Percentiles rank a stretch among this genome's conserved stretches.
Conservation (phyloP, 768 basidiomycete species). For the Kwoniella sp. region DNA sequence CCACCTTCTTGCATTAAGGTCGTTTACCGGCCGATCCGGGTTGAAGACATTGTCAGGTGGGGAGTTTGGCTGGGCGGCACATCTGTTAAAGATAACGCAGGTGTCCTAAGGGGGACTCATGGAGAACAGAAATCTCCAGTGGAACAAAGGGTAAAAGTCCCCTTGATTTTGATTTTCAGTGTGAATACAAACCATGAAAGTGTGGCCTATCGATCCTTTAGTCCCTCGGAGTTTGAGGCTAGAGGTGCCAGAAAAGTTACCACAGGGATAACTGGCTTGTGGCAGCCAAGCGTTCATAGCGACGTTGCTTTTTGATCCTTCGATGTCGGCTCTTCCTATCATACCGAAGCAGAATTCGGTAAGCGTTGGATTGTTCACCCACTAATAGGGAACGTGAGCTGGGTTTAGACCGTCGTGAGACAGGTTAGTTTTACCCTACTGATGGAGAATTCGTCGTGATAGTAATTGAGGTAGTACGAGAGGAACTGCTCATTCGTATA, state of each 20-base stretch:
- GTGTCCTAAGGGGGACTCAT: constrained; percentile 78
- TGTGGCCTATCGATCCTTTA: constrained; percentile 82
- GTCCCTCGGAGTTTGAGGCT: constrained; percentile 75
- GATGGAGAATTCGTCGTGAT: constrained; percentile 72
- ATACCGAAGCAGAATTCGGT: constrained; percentile 78
- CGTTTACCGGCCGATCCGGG: constrained; percentile 68
- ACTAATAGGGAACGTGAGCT: constrained; percentile 68
- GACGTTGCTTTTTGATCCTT: constrained; percentile 81
- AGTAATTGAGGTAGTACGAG: constrained; percentile 80
- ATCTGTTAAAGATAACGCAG: constrained; percentile 78
- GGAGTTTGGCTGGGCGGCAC: constrained; percentile 80
- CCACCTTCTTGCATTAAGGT: constrained; percentile 73
- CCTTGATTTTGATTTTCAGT: constrained; percentile 81
- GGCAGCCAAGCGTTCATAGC: constrained; percentile 81
- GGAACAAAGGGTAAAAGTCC: constrained; percentile 78
- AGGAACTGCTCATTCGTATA: constrained; percentile 81
- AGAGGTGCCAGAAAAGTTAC: constrained; percentile 80
- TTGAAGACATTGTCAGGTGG: constrained; percentile 77
- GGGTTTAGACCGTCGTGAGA: constrained; percentile 79
- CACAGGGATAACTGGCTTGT: constrained; percentile 79
- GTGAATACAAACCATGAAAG: constrained; percentile 80
- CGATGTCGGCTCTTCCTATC: constrained; percentile 80
- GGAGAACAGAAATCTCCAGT: constrained; percentile 78
- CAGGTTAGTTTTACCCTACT: constrained; percentile 85
- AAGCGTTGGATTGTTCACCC: constrained; percentile 81